Conservation (phyloP, 768 basidiomycete genomes). For the Clavulina sp. region DNA sequence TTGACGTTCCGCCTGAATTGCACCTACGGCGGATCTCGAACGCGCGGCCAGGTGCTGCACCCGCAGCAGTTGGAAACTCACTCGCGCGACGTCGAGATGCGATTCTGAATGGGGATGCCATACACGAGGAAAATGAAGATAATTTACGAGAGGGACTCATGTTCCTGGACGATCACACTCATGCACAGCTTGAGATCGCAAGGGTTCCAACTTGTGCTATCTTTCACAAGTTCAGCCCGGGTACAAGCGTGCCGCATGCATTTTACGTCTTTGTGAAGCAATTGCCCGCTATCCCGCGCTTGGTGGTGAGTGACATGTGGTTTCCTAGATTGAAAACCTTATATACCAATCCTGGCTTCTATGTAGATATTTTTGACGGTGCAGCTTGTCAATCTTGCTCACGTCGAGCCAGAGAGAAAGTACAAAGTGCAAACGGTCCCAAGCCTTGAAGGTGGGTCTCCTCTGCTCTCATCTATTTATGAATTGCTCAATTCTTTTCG, state of each 20-base stretch:
- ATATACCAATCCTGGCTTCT: background rate
- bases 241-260: conserved; percentile 43
- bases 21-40: too few relatives aligned
- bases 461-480: background rate
- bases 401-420: conserved; percentile 31
- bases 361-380: conserved; percentile 45
- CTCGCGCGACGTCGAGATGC: too few relatives aligned
- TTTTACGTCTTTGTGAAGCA: conserved; percentile 42
- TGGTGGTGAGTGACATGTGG: conserved; percentile 40
- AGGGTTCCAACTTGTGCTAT: conserved; percentile 37
- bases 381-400: conserved; percentile 31
- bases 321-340: too few relatives aligned
- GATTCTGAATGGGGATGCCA: too few relatives aligned
- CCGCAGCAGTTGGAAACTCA: too few relatives aligned
- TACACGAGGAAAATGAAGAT: too few relatives aligned
- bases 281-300: conserved; percentile 48
- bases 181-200: conserved; percentile 16
- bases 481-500: background rate
- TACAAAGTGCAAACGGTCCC: conserved; percentile 40
- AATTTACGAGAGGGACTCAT: background rate
- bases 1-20: too few relatives aligned
- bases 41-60: too few relatives aligned
- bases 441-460: conserved; percentile 26
- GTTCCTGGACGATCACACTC: conserved; percentile 12
- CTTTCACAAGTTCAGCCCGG: conserved; percentile 37